Evolutionary conservation across 345 rosid genomes (phyloP).

Genomic region (Acer saccharum): DNA sequence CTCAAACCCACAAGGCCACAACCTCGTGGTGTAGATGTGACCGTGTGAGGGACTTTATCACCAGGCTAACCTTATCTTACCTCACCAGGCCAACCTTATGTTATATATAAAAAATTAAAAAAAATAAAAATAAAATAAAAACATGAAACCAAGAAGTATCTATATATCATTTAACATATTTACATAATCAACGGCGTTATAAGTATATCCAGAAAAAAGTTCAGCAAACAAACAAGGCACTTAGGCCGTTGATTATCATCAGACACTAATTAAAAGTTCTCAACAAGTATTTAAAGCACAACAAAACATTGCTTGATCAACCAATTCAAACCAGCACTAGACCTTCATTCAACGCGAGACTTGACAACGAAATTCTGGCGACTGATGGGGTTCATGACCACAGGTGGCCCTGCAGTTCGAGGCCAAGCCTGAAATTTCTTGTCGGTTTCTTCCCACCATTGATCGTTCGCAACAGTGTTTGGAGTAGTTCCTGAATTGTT

Average conservation of each 20-base stretch:
- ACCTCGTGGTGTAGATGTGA: too few relatives aligned
- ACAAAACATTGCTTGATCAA: neutral
- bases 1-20: too few relatives aligned
- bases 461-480: slow-evolving; percentile 61
- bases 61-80: too few relatives aligned
- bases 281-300: slow-evolving; percentile 4
- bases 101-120: too few relatives aligned
- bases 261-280: neutral
- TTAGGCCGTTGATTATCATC: neutral
- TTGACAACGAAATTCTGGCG: slow-evolving; percentile 92
- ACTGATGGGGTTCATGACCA: slow-evolving; percentile 90
- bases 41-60: too few relatives aligned
- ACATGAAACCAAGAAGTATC: neutral
- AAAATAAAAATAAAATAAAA: too few relatives aligned
- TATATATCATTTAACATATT: too few relatives aligned
- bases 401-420: slow-evolving; percentile 92
- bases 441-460: slow-evolving; percentile 88
- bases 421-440: slow-evolving; percentile 97
- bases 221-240: neutral
- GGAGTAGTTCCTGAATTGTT: slow-evolving; percentile 68
- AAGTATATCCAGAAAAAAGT: neutral
- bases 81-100: too few relatives aligned
- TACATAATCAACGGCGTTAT: slow-evolving; percentile 4
- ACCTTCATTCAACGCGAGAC: slow-evolving; percentile 40
- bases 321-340: too few relatives aligned